Evolutionary conservation across 2,329 filamentous ascomycete species (phyloP), one percentile per base, ranked within the genome.

Genomic region (Aspergillus sp.): DNA sequence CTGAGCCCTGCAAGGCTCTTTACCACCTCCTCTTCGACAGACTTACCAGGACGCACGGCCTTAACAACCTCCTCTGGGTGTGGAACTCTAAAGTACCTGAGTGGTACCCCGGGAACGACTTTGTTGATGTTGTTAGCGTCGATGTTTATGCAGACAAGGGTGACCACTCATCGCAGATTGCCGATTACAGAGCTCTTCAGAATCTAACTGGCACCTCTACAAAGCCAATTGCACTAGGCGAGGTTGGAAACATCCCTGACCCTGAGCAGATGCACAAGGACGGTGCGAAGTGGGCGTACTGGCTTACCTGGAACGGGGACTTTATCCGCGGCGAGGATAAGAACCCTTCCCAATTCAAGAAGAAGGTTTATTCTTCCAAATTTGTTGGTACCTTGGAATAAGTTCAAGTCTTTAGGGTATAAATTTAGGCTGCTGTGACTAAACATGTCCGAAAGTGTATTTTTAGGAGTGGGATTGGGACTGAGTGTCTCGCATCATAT

Each of bases 71-170:
- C 11, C 35, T 59, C 17, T 59, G 57, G 57, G 57, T 57, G 3
- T 59, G 57, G 43, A 59, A 59, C 43, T 53, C 53, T 21, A 44
- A 19, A 2, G 57, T 43, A 3, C 11, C 57, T 2, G 17, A 17
- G 9, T 59, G 57, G 57, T 59, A 59, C 37, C 57, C 57, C 2
- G 57, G 57, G 14, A 59, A 59, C 48, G 48, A 59, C 11, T 48
- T 49, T 14, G 56, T 54, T 23, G 57, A 59, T 17, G 57, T 59
- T 6, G 57, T 55, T 12, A 56, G 48, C 11, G 31, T 57, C 23
- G 57, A 59, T 21, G 37, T 56, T 15, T 59, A 59, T 11, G 53
- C 53, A 17, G 37, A 52, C 15, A 27, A 27, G 6, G 57, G 53
- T 3, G 57, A 57, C 48, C 53, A 59, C 23, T 54, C 48, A 3